Evolutionary conservation across 495 filamentous ascomycete genomes (phyloP), one percentile per base, ranked within the genome.

Genomic region (Penicillium arizonense): DNA sequence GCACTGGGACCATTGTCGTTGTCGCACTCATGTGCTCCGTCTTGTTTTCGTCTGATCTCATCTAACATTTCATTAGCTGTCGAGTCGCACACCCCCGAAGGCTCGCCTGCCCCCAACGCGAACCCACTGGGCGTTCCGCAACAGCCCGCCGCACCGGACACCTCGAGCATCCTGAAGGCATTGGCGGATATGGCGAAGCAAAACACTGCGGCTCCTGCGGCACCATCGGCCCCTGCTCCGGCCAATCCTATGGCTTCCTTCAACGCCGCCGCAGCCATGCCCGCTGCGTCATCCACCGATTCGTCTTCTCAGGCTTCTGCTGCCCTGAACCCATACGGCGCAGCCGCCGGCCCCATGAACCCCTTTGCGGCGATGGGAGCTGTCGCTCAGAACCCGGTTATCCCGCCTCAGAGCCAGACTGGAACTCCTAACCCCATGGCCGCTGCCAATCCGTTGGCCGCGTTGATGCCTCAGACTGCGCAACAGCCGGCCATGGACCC

Each of bases 141-240:
- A 45, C 70, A 67, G 41, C 74, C 70, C 61, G 59, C 67, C 65
- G 71, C 81, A 12, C 76, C 77, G 51, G 82, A 88, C 64, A 88
- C 86, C 20, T 83, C 84, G 18, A 81, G 80, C 53, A 91, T 96
- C 63, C 75, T 94, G 76, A 88, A 88, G 62, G 87, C 87, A 28
- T 79, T 96, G 52, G 89, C 89, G 40, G 88, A 88, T 58, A 90
- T 96, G 77, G 89, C 89, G 34, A 88, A 90, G 50, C 86, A 91
- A 67, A 93, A 88, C 67, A 80, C 85, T 47, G 71, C 81, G 11
- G 78, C 84, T 9, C 81, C 87, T 23, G 72, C 77, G 62, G 78
- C 68, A 49, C 68, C 78, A 20, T 71, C 65, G 52, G 62, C 80
- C 44, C 70, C 79, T 39, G 72, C 81, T 40, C 74, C 68, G 38